Base-by-base conservation (phyloP, 352 stramenopile genomes). In the Thalassiosira livingstoniorum region DNA sequence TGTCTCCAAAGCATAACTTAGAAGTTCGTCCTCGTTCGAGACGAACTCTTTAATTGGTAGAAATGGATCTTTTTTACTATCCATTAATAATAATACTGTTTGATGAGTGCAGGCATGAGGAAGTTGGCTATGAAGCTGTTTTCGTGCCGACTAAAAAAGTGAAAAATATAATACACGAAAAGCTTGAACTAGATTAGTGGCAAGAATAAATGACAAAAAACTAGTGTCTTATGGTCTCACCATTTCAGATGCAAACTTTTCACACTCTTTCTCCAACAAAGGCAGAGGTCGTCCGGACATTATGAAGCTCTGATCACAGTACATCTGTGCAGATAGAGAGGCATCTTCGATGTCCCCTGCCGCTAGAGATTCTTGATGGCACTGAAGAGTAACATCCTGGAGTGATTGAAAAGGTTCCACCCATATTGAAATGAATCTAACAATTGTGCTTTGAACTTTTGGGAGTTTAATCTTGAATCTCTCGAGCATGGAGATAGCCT, bases 151-250 rank as follows among this genome's bases (percentile, higher is more conserved):
- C 47, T 58, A 51, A 51, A n/a, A 29, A 58, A 58, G 27, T 29
- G 7, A 23, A n/a, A 7, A 58, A 58, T 58, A 58, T 11, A 58
- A 58, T 58, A 29, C 21, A 58, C n/a, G 47, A 11, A 58, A 51
- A 51, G 18, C 42, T 10, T 51, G 10, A 51, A 10, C 10, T 51
- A 18, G 42, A 51, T 10, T 18, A 51, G 18, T 10, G 18, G 42
- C 10, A 51, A 18, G 18, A 18, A 18, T 51, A 51, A 51, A 51
- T 51, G 10, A 51, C 10, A 51, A 58, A 23, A 7, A 58, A 58
- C 21, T 58, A 58, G 7, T 58, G 47, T 23, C 27, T 58, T n/a
- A 58, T n/a, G n/a, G n/a, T n/a, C n/a, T n/a, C n/a, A n/a, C n/a
- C n/a, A n/a, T n/a, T n/a, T n/a, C n/a, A n/a, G n/a, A n/a, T n/a